Percentiles rank a stretch among this genome's conserved stretches.
Evolutionary conservation across 495 filamentous ascomycete species (phyloP).

Genomic region (Trichoderma gamsii): DNA sequence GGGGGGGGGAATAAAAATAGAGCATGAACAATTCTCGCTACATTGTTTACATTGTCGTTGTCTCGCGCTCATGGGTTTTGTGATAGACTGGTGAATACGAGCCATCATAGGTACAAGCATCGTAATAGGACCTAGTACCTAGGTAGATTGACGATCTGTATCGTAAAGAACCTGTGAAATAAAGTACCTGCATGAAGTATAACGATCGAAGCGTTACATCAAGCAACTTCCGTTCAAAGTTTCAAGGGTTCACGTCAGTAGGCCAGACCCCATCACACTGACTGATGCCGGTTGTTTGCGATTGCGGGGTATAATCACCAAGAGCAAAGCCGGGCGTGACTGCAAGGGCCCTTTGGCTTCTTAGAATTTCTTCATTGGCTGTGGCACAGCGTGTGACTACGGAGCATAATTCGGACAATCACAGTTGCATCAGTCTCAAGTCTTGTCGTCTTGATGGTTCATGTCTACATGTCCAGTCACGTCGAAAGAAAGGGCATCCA

Average conservation of each 20-base stretch:
- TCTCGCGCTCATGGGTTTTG: neutral
- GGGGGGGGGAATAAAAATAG: neutral
- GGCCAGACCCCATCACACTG: neutral
- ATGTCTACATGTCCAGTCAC: too few relatives aligned
- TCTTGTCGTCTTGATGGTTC: too few relatives aligned
- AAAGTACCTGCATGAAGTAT: too few relatives aligned
- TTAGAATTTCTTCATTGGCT: neutral
- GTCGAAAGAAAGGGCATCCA: too few relatives aligned
- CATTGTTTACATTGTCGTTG: neutral
- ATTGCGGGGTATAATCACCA: constrained; percentile 2
- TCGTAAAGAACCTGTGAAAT: neutral
- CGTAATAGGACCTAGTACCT: too few relatives aligned
- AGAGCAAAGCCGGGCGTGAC: neutral
- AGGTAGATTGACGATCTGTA: neutral
- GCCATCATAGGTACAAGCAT: neutral
- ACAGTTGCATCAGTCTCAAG: too few relatives aligned
- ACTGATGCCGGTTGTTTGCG: neutral
- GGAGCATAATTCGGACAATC: too few relatives aligned
- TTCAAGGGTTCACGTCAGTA: neutral
- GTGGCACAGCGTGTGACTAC: neutral
- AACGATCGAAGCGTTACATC: too few relatives aligned
- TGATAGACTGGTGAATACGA: neutral
- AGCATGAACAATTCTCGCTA: neutral
- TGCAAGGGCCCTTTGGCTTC: neutral
- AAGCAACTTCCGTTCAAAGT: neutral